Evolutionary conservation across 306 rosid genomes (phyloP), one percentile per base, ranked within the genome.

Genomic region (Mimosa bimucronata): DNA sequence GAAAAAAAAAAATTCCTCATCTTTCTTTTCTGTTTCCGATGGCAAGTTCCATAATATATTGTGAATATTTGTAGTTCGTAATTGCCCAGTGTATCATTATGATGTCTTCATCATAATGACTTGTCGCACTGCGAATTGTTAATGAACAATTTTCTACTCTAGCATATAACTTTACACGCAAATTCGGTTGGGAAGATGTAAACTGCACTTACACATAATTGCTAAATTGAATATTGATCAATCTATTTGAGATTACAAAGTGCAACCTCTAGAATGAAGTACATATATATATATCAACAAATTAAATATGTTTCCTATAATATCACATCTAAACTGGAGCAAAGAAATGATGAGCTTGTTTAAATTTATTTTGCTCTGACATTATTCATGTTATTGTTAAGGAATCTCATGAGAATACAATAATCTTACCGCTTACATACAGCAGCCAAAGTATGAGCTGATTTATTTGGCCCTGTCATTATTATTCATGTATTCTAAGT

Each of bases 21-120:
- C 31, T 71, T 71, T 71, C 31, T 71, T 71, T 18, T 45, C 42
- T 46, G 28, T 46, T 28, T 28, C 31, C 52, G 64, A 76, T 48
- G 73, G 79, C 80, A 73, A 81, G 78, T 73, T 40, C 34, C 86
- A 82, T 72, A 40, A 48, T 28, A 18, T 77, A 53, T 69, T 44
- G 48, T 77, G 68, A 41, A 60, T 34, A 34, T 34, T 2, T 41
- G 66, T 69, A 42, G 60, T 66, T 69, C 75, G 71, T 78, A 78
- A 66, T 50, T 70, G 70, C 70, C 48, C 71, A 28, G 46, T 74
- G 55, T 80, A 79, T 73, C 71, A 28, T 8, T 25, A 13, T 0
- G 2, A 62, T 65, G 61, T 25, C 31, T 26, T 46, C 57, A 46
- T 41, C 4, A 46, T 48, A 14, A 5, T 0, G 38, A 42, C 46